Conservation (phyloP, 2,329 filamentous ascomycete genomes). For the Malbranchea zuffiana region DNA sequence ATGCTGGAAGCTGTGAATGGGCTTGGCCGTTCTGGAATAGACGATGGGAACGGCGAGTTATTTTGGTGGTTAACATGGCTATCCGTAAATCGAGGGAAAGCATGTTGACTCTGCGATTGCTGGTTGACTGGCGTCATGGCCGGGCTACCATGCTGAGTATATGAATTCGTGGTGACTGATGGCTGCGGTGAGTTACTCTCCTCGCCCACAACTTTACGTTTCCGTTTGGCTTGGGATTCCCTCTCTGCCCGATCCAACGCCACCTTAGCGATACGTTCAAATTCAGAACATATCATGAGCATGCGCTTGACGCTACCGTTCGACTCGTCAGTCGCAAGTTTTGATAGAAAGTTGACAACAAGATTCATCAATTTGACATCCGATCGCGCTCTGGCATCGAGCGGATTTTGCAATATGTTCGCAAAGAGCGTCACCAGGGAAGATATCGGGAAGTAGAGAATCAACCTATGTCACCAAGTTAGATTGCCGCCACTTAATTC, state of each 20-base stretch:
- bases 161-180: conserved; percentile 13
- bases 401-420: conserved; percentile 89
- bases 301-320: conserved; percentile 88
- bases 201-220: conserved; percentile 64
- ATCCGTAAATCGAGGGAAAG: conserved; percentile 4
- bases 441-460: conserved; percentile 93
- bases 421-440: conserved; percentile 90
- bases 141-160: conserved; percentile 1
- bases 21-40: conserved; percentile 5
- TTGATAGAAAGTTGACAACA: conserved; percentile 84
- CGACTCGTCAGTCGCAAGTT: conserved; percentile 77
- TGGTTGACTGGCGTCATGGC: conserved; percentile 1
- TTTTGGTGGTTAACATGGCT: background rate
- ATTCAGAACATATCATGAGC: conserved; percentile 89
- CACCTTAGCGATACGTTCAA: conserved; percentile 82
- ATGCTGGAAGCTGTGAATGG: conserved; percentile 6
- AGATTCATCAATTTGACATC: conserved; percentile 86
- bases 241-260: conserved; percentile 87
- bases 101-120: conserved; percentile 3
- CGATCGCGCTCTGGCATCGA: conserved; percentile 75
- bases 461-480: conserved; percentile 48
- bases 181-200: conserved; percentile 16
- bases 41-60: conserved; percentile 8
- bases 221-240: conserved; percentile 66
- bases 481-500: background rate